Percentiles rank a stretch among this genome's conserved stretches.
These are phyloP conservation scores for Mycosphaerella arachidis DNA, from an alignment of 2,329 filamentous ascomycete species.

Conservation along the genomic window DNA sequence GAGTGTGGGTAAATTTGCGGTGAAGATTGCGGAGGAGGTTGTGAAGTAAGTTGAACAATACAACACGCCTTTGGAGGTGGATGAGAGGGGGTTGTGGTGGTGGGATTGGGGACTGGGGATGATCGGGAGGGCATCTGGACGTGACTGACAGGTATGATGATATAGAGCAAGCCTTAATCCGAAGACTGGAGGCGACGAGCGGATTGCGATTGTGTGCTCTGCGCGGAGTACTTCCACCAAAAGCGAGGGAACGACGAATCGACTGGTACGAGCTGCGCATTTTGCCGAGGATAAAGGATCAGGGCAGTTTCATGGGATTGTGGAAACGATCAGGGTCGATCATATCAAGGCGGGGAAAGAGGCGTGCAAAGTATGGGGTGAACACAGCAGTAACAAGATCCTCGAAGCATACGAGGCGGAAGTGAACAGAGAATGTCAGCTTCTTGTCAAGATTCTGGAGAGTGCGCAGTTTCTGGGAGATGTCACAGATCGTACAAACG, in stretches of 20 bases:
- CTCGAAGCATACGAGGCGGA: conserved; percentile 56
- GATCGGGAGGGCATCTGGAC: neutral
- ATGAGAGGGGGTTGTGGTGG: neutral
- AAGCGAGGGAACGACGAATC: conserved; percentile 88
- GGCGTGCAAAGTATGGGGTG: conserved; percentile 25
- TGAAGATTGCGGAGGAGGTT: conserved; percentile 56
- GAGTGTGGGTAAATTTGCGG: conserved; percentile 88
- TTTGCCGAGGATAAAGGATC: conserved; percentile 41
- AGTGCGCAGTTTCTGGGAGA: conserved; percentile 56
- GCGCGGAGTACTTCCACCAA: conserved; percentile 93
- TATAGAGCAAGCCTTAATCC: conserved; percentile 45
- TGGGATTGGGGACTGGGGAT: neutral
- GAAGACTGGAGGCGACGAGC: conserved; percentile 49
- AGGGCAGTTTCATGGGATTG: conserved; percentile 64
- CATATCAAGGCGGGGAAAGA: conserved; percentile 68
- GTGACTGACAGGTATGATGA: conserved; percentile 19
- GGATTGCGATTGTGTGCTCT: conserved; percentile 90
- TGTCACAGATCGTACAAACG: conserved; percentile 49
- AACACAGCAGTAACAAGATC: conserved; percentile 32
- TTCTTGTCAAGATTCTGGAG: conserved; percentile 69
- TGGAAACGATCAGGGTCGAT: conserved; percentile 76
- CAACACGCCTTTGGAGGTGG: neutral
- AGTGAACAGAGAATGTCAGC: conserved; percentile 74
- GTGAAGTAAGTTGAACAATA: conserved; percentile 44
- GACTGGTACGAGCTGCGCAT: conserved; percentile 49